phyloP scores from a whole-genome alignment of 345 rosid genomes.

The Eucalyptus sp. region DNA sequence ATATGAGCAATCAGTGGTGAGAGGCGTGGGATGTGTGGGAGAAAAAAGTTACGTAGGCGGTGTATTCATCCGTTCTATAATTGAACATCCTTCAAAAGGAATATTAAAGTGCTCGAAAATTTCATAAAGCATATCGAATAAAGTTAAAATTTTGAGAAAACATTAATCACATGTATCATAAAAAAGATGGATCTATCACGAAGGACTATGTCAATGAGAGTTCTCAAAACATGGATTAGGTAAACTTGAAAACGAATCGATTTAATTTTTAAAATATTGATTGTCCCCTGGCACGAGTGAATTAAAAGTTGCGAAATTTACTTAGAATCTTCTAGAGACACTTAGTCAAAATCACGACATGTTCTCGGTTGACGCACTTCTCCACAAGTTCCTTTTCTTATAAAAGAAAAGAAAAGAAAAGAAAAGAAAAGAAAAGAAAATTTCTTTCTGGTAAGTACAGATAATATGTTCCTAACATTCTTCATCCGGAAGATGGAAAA shows the following conservation, averaged over 20 bases:
- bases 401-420: not conserved
- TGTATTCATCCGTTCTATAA: not conserved
- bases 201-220: not conserved
- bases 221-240: not conserved
- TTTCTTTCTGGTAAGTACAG: not conserved
- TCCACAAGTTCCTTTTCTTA: not conserved
- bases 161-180: not conserved
- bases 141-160: not conserved
- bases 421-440: not conserved
- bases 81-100: not conserved
- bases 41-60: not conserved
- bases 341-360: not conserved
- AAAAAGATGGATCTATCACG: not conserved
- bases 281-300: fast-evolving
- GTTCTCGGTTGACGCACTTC: not conserved
- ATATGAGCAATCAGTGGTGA: not conserved
- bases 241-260: not conserved
- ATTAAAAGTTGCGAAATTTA: not conserved
- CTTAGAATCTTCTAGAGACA: not conserved
- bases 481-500: not conserved
- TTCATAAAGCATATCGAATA: not conserved
- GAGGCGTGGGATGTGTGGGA: not conserved
- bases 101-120: not conserved
- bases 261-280: not conserved
- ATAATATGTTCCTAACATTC: not conserved